phyloP scores from a whole-genome alignment of 2,329 filamentous ascomycete species.

The Apiospora hydei region DNA sequence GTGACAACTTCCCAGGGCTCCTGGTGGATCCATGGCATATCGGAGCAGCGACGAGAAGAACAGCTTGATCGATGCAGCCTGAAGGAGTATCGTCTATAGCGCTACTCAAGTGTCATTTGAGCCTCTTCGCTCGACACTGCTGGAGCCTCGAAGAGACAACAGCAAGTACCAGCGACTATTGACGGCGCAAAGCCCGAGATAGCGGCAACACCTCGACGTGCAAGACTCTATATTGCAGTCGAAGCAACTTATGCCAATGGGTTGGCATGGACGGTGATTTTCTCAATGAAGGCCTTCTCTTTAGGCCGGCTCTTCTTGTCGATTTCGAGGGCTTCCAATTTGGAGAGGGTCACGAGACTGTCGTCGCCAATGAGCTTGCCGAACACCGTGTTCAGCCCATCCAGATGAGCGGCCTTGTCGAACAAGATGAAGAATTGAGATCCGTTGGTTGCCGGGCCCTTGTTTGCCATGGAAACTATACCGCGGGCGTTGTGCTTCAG shows the following conservation, averaged over 20 bases:
- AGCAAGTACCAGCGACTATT: background rate
- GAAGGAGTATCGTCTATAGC: background rate
- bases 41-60: background rate
- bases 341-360: constrained; percentile 69
- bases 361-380: constrained; percentile 75
- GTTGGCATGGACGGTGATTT: constrained; percentile 79
- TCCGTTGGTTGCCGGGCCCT: constrained; percentile 75
- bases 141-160: background rate
- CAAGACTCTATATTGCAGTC: background rate
- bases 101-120: too few relatives aligned
- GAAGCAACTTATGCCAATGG: constrained; percentile 69
- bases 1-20: background rate
- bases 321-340: constrained; percentile 74
- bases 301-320: constrained; percentile 82
- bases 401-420: constrained; percentile 79
- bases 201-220: background rate
- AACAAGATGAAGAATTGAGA: constrained; percentile 85
- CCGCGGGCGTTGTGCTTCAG: constrained; percentile 73
- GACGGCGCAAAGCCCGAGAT: background rate
- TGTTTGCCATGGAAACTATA: constrained; percentile 81
- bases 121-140: background rate
- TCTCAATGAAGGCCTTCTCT: constrained; percentile 70
- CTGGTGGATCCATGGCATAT: background rate
- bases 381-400: constrained; percentile 86
- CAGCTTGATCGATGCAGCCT: background rate